Conservation (phyloP, 352 stramenopile species). For the Globisporangium rhizosaccharum region DNA sequence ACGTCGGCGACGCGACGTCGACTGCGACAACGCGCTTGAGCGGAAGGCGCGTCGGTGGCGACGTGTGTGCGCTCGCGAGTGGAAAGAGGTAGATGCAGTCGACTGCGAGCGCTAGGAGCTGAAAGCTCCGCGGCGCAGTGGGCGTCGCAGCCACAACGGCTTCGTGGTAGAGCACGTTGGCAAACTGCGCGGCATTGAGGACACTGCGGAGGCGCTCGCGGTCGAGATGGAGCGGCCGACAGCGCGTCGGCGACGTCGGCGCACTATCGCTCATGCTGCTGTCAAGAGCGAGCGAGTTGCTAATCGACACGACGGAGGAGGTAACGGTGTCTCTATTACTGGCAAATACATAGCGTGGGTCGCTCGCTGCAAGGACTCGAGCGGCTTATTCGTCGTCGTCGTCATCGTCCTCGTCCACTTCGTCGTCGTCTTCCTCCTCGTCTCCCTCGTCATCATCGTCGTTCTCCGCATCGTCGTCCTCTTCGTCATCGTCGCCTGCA, state of each 20-base stretch:
- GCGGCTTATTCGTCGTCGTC: conserved; percentile 19
- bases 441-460: conserved; percentile 30
- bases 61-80: conserved; percentile 19
- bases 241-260: conserved; percentile 39
- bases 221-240: conserved; percentile 46
- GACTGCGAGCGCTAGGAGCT: conserved; percentile 43
- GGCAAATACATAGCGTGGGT: conserved; percentile 15
- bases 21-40: conserved; percentile 24
- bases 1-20: conserved; percentile 31
- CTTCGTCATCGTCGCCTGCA: conserved; percentile 22
- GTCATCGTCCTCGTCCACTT: conserved; percentile 46
- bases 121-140: conserved; percentile 22
- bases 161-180: conserved; percentile 47
- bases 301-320: neutral
- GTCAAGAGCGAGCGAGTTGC: neutral
- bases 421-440: conserved; percentile 36
- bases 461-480: conserved; percentile 15
- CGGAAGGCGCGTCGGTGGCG: conserved; percentile 17
- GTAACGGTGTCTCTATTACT: neutral
- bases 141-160: conserved; percentile 35
- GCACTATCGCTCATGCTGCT: conserved; percentile 4
- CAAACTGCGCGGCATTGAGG: conserved; percentile 27
- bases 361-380: conserved; percentile 30
- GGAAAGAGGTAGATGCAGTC: conserved; percentile 44
- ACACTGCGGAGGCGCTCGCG: conserved; percentile 39